These are phyloP conservation scores for Casuarina cunninghamiana DNA, from an alignment of 306 rosid species.

Conservation along the genomic window DNA sequence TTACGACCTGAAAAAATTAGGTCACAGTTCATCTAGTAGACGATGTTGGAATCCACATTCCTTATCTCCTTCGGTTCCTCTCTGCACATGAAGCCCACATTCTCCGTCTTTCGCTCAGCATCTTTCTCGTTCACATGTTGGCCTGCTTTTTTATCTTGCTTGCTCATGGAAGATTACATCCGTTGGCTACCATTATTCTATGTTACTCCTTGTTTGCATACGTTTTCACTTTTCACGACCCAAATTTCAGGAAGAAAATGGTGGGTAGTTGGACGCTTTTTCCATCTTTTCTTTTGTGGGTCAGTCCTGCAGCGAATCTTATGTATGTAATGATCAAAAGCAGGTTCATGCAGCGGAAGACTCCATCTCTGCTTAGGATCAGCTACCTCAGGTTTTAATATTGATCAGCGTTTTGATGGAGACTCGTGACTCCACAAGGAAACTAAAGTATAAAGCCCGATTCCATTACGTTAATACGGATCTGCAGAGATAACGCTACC, in stretches of 20 bases:
- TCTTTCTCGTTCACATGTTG: not conserved
- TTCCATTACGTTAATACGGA: not conserved
- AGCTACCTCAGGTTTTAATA: not conserved
- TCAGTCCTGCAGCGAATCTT: not conserved
- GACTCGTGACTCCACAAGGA: not conserved
- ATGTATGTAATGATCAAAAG: not conserved
- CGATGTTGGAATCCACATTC: constrained; percentile 12
- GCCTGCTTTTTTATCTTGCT: not conserved
- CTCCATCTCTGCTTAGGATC: not conserved
- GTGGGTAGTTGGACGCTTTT: too few species aligned
- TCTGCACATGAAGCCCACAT: constrained; percentile 1
- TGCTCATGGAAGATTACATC: not conserved
- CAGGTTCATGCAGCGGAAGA: not conserved
- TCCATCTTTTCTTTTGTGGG: not conserved
- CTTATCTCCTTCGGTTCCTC: not conserved
- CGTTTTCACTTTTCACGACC: not conserved
- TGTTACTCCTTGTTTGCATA: not conserved
- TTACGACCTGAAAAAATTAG: constrained; percentile 45
- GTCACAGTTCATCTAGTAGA: constrained; percentile 23
- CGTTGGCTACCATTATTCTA: not conserved
- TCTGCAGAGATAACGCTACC: constrained; percentile 1
- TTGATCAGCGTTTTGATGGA: not conserved
- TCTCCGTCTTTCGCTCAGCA: constrained; percentile 15
- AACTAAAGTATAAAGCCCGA: not conserved
- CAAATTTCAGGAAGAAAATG: not conserved